Evolutionary conservation across 2,329 filamentous ascomycete genomes (phyloP).

Genomic region (Fonsecaea pedrosoi): DNA sequence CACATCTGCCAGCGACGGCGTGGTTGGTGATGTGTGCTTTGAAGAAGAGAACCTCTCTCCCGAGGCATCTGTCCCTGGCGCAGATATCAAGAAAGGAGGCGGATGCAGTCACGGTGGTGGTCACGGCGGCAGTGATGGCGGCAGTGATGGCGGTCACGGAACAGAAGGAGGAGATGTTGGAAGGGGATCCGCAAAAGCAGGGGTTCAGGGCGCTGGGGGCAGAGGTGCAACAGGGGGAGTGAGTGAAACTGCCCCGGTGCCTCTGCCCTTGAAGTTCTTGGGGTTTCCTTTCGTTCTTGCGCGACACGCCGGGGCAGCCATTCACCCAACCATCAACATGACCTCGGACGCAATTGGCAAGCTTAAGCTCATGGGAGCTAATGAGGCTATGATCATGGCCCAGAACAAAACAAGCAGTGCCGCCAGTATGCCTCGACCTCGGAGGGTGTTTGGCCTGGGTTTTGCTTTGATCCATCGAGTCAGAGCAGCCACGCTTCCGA

Average conservation of each 20-base stretch:
- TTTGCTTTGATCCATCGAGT: background rate
- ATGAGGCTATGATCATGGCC: background rate
- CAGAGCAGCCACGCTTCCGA: background rate
- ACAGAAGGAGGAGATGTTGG: background rate
- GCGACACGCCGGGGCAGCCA: conserved; percentile 3
- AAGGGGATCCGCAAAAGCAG: background rate
- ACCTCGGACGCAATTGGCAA: background rate
- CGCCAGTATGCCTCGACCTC: conserved; percentile 3
- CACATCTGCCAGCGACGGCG: background rate
- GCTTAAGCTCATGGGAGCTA: conserved; percentile 8
- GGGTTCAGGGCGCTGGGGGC: background rate
- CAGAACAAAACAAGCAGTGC: conserved; percentile 4
- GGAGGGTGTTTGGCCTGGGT: background rate
- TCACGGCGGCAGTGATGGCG: background rate
- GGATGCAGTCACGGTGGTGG: background rate
- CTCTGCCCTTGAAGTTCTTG: background rate
- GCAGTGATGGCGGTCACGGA: background rate
- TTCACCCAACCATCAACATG: background rate
- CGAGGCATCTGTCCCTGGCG: background rate
- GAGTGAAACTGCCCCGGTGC: background rate
- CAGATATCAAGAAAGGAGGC: conserved; percentile 2
- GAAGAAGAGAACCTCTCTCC: background rate
- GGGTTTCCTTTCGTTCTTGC: background rate
- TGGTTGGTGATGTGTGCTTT: background rate
- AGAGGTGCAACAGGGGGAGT: background rate